Percentiles rank a stretch among this genome's conserved stretches.
These are phyloP conservation scores for Puccinia novopanici DNA, from an alignment of 1,284 basidiomycete species.

Conservation along the genomic window DNA sequence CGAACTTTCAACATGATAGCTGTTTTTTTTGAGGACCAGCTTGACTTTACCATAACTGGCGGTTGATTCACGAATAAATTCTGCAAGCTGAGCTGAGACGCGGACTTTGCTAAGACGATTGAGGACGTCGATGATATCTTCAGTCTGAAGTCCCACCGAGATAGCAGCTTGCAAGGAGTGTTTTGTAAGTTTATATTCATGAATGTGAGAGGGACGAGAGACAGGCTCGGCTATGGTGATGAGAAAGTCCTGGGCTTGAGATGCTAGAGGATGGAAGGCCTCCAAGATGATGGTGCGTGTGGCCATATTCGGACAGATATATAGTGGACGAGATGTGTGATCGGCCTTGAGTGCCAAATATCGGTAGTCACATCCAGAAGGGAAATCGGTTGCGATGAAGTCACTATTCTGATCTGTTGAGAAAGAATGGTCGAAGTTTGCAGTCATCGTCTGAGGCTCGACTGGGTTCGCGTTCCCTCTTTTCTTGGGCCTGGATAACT, in stretches of 20 bases:
- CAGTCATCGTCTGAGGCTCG: conserved; percentile 35
- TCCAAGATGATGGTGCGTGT: conserved; percentile 92
- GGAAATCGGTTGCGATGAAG: conserved; percentile 39
- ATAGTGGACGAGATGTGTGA: conserved; percentile 83
- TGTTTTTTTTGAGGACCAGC: conserved; percentile 93
- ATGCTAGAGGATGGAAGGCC: conserved; percentile 92
- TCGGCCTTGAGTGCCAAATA: conserved; percentile 82
- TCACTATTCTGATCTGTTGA: conserved; percentile 28
- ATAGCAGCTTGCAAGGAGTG: conserved; percentile 98
- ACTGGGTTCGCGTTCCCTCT: conserved; percentile 19
- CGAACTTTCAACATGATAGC: conserved; percentile 89
- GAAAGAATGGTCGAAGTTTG: conserved; percentile 28
- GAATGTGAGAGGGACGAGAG: conserved; percentile 94
- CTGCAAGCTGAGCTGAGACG: conserved; percentile 77
- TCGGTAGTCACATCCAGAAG: conserved; percentile 68
- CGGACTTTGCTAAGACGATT: conserved; percentile 65
- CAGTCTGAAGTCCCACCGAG: conserved; percentile 94
- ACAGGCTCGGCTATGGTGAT: conserved; percentile 98
- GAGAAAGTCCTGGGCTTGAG: conserved; percentile 97
- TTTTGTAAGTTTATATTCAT: conserved; percentile 98
- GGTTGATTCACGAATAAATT: conserved; percentile 85
- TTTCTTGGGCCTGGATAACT: too few species aligned
- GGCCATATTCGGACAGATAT: conserved; percentile 79
- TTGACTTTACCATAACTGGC: conserved; percentile 95
- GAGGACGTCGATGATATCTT: conserved; percentile 92